Base-by-base conservation (phyloP, 164 flowering plant species). In the Akebia trifoliata region DNA sequence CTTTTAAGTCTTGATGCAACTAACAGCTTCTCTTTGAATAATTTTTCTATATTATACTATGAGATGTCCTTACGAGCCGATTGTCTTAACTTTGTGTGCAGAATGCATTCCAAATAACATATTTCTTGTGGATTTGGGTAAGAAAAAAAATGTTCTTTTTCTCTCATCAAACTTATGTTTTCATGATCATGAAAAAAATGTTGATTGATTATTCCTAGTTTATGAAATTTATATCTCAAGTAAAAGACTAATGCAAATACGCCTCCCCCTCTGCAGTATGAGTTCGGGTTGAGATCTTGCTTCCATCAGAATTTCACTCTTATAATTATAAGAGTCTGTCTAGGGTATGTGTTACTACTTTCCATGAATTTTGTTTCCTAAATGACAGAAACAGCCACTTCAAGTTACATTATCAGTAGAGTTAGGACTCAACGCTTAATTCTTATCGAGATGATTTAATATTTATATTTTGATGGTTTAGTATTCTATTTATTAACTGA, bases 81-180 rank as follows among this genome's bases (percentile, higher is more conserved):
- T 58, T 21, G 18, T 42, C 5, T 28, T 59, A 12, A 21, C 35
- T 70, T 66, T 53, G 17, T 54, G 14, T 25, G 64, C 97, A 94
- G 99, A 94, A 94, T 54, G 95, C 99, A 7, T 90, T 94, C 61
- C 89, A 90, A 72, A 78, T 90, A 35, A 90, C 91, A 36, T 82
- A 86, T 66, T 88, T 90, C 82, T 59, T 90, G 8, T 94, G 97
- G 96, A 94, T 88, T 61, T 81, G 87, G 97, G 99, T 94, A 84
- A n/a, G n/a, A 17, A 44, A n/a, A 14, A n/a, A n/a, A n/a, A n/a
- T n/a, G n/a, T n/a, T n/a, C n/a, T n/a, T 57, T 21, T 60, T 53
- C 22, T n/a, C 4, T 18, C 40, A 11, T 39, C 28, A 54, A 25
- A 24, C 1, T 17, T 39, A 3, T 44, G 2, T 63, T 9, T 9